Conservation (phyloP, 306 rosid species). For the Cicer judaicum region DNA sequence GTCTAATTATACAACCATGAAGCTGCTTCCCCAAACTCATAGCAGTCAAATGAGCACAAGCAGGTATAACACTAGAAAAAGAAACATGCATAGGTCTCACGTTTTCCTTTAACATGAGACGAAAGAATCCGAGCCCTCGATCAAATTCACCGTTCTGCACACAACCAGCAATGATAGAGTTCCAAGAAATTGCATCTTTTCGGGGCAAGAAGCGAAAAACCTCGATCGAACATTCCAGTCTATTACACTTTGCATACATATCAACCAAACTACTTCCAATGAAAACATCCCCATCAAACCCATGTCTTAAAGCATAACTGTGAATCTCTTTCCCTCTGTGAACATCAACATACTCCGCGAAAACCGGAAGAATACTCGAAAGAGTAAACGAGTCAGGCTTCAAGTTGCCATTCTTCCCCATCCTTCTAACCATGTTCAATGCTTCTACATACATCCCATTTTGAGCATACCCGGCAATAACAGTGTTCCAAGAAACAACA, state of each 20-base stretch:
- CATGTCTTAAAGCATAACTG: slow-evolving; percentile 68
- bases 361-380: slow-evolving; percentile 81
- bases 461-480: slow-evolving; percentile 71
- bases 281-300: slow-evolving; percentile 69
- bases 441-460: slow-evolving; percentile 68
- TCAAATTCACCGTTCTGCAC: slow-evolving; percentile 85
- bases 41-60: slow-evolving; percentile 84
- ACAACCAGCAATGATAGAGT: slow-evolving; percentile 83
- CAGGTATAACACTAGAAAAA: slow-evolving; percentile 85
- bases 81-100: slow-evolving; percentile 65
- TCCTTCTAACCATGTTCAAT: slow-evolving; percentile 60
- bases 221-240: slow-evolving; percentile 51
- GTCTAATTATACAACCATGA: slow-evolving; percentile 70
- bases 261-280: slow-evolving; percentile 85
- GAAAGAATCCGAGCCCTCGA: slow-evolving; percentile 63
- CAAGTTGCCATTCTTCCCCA: slow-evolving; percentile 58
- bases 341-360: slow-evolving; percentile 68
- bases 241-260: slow-evolving; percentile 86
- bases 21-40: slow-evolving; percentile 84
- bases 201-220: slow-evolving; percentile 57
- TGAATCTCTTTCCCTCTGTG: slow-evolving; percentile 86
- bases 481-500: slow-evolving; percentile 90
- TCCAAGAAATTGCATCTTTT: slow-evolving; percentile 77
- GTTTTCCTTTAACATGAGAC: slow-evolving; percentile 64
- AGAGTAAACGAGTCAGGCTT: slow-evolving; percentile 78